Evolutionary conservation across 768 basidiomycete species (phyloP).

Genomic region (Kwoniella sp.): DNA sequence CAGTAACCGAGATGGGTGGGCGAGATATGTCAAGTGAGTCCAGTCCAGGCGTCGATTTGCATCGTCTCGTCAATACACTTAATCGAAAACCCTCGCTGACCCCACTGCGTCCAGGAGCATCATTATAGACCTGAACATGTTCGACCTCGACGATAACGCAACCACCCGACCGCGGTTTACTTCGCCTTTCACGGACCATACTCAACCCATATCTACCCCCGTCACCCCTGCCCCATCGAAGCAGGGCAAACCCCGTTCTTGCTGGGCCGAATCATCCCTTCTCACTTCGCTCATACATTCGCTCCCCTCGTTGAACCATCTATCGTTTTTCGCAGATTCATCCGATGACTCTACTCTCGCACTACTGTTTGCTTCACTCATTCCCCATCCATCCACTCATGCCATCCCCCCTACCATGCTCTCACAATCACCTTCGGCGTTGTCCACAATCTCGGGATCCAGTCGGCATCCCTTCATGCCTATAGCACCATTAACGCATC

Average conservation of each 20-base stretch:
- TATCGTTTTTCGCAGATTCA: slow-evolving; percentile 53
- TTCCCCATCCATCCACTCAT: slow-evolving; percentile 42
- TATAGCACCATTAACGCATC: slow-evolving; percentile 29
- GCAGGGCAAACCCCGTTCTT: slow-evolving; percentile 26
- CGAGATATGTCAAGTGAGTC: slow-evolving; percentile 47
- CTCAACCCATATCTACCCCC: slow-evolving; percentile 9
- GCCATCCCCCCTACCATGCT: slow-evolving; percentile 32
- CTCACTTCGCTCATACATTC: slow-evolving; percentile 38
- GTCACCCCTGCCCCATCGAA: neutral
- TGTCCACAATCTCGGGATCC: slow-evolving; percentile 20
- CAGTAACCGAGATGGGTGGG: slow-evolving; percentile 41
- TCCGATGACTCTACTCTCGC: slow-evolving; percentile 51
- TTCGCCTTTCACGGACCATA: neutral
- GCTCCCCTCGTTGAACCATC: slow-evolving; percentile 47
- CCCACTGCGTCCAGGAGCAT: slow-evolving; percentile 31
- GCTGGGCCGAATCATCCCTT: slow-evolving; percentile 47
- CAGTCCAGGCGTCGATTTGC: no score
- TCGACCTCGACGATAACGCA: slow-evolving; percentile 39
- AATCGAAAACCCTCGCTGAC: neutral
- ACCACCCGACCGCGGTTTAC: slow-evolving; percentile 13
- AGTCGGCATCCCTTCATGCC: neutral
- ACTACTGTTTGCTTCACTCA: slow-evolving; percentile 39
- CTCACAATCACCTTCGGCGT: slow-evolving; percentile 22
- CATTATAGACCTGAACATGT: slow-evolving; percentile 53
- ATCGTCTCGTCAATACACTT: no score